These are phyloP conservation scores for Aquilaria sinensis DNA, from an alignment of 345 rosid genomes.

Conservation along the genomic window DNA sequence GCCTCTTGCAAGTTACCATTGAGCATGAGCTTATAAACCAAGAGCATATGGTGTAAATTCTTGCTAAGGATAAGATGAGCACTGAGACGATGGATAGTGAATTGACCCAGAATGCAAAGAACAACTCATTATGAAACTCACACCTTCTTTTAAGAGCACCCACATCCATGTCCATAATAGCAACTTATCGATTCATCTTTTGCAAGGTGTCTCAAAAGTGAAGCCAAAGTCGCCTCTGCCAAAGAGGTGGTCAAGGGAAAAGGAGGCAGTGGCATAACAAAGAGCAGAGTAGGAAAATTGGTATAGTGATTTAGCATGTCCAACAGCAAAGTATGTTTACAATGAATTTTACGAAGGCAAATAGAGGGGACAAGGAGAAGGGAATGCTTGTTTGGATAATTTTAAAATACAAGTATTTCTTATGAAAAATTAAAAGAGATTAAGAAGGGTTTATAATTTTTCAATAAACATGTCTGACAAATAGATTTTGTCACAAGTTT, in stretches of 20 bases:
- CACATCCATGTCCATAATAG: constrained; percentile 86
- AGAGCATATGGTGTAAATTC: constrained; percentile 56
- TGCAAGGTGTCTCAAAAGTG: constrained; percentile 40
- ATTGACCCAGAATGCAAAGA: constrained; percentile 60
- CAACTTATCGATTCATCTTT: constrained; percentile 26
- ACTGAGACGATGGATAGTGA: constrained; percentile 57
- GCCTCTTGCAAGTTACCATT: constrained; percentile 22
- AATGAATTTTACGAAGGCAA: constrained; percentile 37
- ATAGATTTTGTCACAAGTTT: no score
- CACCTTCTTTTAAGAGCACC: constrained; percentile 90
- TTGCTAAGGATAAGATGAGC: constrained; percentile 58
- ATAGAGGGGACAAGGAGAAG: constrained; percentile 18
- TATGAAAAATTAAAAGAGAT: no score
- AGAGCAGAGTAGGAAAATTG: constrained; percentile 53
- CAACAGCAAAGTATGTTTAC: constrained; percentile 37
- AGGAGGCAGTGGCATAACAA: constrained; percentile 50
- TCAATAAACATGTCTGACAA: no score
- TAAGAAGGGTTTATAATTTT: no score
- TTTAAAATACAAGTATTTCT: no score
- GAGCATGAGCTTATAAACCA: constrained; percentile 75
- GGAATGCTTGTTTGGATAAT: no score
- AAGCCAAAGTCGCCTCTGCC: no score
- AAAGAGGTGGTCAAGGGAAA: constrained; percentile 31
- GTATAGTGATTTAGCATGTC: constrained; percentile 33
- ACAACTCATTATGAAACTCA: constrained; percentile 87